Percentiles rank a stretch among this genome's conserved stretches.
phyloP scores from a whole-genome alignment of 78 protist genomes.

The Chrysochromulina tobinii region DNA sequence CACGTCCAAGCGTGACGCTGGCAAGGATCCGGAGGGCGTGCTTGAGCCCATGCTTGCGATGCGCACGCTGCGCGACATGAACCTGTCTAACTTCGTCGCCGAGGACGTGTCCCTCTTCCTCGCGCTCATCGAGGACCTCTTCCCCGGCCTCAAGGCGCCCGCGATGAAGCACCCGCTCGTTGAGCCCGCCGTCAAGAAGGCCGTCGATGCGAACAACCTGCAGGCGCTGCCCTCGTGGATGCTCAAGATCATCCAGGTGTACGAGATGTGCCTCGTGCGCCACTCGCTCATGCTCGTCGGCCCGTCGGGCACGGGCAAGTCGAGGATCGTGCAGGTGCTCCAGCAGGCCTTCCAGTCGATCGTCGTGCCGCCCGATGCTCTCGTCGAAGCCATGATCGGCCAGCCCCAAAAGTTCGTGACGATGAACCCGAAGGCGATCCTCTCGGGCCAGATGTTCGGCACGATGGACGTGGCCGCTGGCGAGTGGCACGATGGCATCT shows the following conservation, averaged over 20 bases:
- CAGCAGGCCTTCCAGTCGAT: conserved; percentile 28
- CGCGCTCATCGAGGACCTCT: conserved; percentile 80
- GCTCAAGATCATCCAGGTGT: conserved; percentile 69
- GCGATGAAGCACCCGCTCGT: conserved; percentile 44
- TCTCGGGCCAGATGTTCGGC: conserved; percentile 86
- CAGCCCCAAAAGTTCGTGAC: conserved; percentile 31
- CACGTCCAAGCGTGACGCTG: conserved; percentile 32
- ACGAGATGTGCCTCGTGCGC: conserved; percentile 69
- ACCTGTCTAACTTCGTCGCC: conserved; percentile 84
- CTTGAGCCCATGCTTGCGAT: conserved; percentile 62
- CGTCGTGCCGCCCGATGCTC: not conserved
- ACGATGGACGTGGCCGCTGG: conserved; percentile 59
- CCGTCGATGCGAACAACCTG: conserved; percentile 31
- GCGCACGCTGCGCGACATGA: conserved; percentile 85
- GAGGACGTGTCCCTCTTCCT: conserved; percentile 84
- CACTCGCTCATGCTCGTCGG: conserved; percentile 85
- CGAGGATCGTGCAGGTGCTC: conserved; percentile 46
- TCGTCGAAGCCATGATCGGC: not conserved
- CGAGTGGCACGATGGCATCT: conserved; percentile 91
- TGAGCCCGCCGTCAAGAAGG: conserved; percentile 45
- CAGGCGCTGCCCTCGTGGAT: conserved; percentile 50
- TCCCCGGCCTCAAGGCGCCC: conserved; percentile 71
- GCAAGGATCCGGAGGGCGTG: not conserved
- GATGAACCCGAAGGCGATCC: conserved; percentile 90
- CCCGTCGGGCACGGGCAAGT: conserved; percentile 71